Evolutionary conservation across 2,329 filamentous ascomycete genomes (phyloP), one percentile per base, ranked within the genome.

Genomic region (Thelonectria blattea): DNA sequence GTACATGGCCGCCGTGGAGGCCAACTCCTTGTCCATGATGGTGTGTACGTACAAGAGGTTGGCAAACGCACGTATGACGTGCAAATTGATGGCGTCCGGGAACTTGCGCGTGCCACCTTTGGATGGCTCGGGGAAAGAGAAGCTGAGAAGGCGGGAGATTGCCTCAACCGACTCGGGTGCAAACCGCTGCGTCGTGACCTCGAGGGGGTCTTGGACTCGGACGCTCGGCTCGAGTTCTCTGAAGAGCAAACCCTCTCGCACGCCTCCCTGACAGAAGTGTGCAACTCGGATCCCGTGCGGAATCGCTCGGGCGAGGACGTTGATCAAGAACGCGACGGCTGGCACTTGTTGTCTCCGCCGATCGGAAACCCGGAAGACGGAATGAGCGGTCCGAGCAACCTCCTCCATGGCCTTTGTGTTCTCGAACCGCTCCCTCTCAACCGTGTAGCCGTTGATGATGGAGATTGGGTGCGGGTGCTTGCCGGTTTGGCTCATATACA

Each of bases 401-500:
- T 73, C 67, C 64, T 77, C 74, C 27, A 73, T 67, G 5, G 68
- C 63, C 43, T 76, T 73, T 0, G 81, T 86, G 61, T 84, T 77
- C n/a, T 83, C 74, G 63, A 89, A 88, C 6, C 80, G 75, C 9
- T 76, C 73, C 14, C 77, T 74, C 2, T 75, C 74, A 1, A 80
- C 85, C n/a, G 77, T 79, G 72, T 89, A 91, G 1, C 89, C 89
- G 65, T 91, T 91, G 78, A 91, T 90, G 61, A 90, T 85, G 2
- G 88, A 86, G 20, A 91, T 87, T 0, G 89, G 89, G 68, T 91
- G 91, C 0, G 87, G 87, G 14, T 78, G 74, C 18, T 87, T 80
- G 5, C 76, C 72, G 45, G 87, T 83, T 68, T 85, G 80, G 58
- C 81, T 83, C 80, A 91, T 86, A 49, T 76, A 77, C 6, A 78